Evolutionary conservation across 2,329 filamentous ascomycete genomes (phyloP), one percentile per base, ranked within the genome.

Genomic region (Beauveria sp.): DNA sequence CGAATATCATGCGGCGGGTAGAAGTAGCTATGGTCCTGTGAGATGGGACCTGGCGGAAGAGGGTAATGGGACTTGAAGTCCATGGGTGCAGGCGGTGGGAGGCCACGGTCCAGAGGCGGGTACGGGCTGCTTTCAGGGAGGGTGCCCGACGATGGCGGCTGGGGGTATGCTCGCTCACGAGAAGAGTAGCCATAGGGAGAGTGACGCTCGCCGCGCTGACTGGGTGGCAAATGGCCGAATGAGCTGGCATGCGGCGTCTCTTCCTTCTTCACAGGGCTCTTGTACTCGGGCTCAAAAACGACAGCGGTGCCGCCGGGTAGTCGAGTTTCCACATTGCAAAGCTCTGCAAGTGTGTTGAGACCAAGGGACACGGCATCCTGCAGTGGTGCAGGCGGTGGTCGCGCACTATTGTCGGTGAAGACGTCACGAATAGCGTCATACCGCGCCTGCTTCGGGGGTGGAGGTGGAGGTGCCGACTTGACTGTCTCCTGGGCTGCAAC

Each of bases 361-460:
- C 67, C 64, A 34, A 70, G 60, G 16, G 62, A 63, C 34, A 68
- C 68, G 16, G 63, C 62, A 12, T 71, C 69, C 4, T 65, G 62
- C 7, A 66, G 62, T 2, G 71, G 69, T 12, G 68, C 58, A 18
- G 70, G 62, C 5, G 66, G 65, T 22, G 74, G 72, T 61, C 71
- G 53, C 24, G 52, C 26, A 18, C 16, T 73, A 8, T 72, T 69
- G 58, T 73, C 69, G 14, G 73, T 73, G 63, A 78, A 78, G 34
- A 78, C 72, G 62, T 78, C 76, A n/a, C 71, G 65, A 34, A 72
- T 69, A n/a, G 71, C 70, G 49, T 72, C 71, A 53, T 72, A 72
- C 5, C 66, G 58, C 22, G 58, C 61, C 26, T 56, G 63, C 58
- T 66, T 67, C 1, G 63, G 62, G 24, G 58, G 46, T 5, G 62